Evolutionary conservation across 768 basidiomycete species (phyloP).

Genomic region (Hericium rajendrae): DNA sequence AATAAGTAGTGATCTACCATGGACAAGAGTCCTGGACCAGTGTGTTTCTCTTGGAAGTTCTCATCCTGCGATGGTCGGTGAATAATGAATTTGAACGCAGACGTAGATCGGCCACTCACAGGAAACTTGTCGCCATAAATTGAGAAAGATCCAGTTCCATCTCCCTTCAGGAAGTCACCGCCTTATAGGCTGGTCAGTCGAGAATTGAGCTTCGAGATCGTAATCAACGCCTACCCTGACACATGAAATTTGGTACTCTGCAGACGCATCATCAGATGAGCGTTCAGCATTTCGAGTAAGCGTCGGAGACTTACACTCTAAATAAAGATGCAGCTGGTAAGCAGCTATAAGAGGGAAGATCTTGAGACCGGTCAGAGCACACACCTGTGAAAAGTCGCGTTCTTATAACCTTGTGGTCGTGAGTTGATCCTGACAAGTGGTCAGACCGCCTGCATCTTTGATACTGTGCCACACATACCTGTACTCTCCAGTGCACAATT

Average conservation of each 20-base stretch:
- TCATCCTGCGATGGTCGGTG: slow-evolving; percentile 54
- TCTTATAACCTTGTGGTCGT: slow-evolving; percentile 85
- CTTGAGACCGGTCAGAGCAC: background rate
- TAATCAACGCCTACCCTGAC: slow-evolving; percentile 58
- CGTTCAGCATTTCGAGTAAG: too few relatives aligned
- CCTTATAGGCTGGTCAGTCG: slow-evolving; percentile 31
- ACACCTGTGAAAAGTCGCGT: slow-evolving; percentile 86
- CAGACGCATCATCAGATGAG: too few relatives aligned
- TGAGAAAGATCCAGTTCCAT: slow-evolving; percentile 95
- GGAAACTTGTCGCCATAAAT: slow-evolving; percentile 94
- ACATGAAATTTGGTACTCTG: slow-evolving; percentile 92
- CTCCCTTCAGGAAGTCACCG: slow-evolving; percentile 90
- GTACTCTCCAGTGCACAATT: slow-evolving; percentile 95
- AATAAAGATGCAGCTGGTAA: slow-evolving; percentile 9
- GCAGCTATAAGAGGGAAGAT: slow-evolving; percentile 17
- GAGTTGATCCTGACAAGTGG: slow-evolving; percentile 53
- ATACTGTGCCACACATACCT: slow-evolving; percentile 38
- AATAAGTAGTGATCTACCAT: slow-evolving; percentile 50
- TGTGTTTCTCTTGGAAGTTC: slow-evolving; percentile 89
- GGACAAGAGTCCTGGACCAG: slow-evolving; percentile 75
- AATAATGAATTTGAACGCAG: background rate
- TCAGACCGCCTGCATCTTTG: background rate
- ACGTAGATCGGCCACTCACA: slow-evolving; percentile 31
- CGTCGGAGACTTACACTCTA: slow-evolving; percentile 54
- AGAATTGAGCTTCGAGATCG: background rate